Evolutionary conservation across 805 yeast species (phyloP).

Genomic region (Blastobotrys parvus): DNA sequence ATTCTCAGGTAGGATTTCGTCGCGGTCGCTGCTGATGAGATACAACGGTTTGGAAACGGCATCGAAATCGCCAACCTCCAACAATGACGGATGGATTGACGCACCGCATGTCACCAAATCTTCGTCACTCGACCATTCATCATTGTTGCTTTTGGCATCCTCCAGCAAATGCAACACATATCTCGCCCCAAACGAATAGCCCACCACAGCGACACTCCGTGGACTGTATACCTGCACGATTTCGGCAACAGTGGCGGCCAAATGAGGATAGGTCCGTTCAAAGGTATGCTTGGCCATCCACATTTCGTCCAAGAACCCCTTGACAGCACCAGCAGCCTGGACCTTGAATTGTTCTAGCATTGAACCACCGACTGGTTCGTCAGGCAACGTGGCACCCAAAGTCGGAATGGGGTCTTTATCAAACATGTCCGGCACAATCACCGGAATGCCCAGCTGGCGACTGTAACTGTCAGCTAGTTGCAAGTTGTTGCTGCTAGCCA

Average conservation of each 20-base stretch:
- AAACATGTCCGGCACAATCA: constrained; percentile 27
- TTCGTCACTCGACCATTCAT: constrained; percentile 20
- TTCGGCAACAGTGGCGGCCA: constrained; percentile 21
- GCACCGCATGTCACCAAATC: constrained; percentile 23
- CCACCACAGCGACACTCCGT: constrained; percentile 22
- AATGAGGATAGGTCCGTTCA: constrained; percentile 23
- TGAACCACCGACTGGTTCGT: neutral
- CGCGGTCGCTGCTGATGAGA: constrained; percentile 18
- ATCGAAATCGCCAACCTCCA: constrained; percentile 20
- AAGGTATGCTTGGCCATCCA: constrained; percentile 29
- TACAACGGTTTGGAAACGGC: constrained; percentile 23
- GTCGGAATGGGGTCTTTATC: constrained; percentile 23
- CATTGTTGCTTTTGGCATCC: constrained; percentile 10
- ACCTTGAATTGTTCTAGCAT: constrained; percentile 14
- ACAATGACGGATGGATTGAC: constrained; percentile 25
- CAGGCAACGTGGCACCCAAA: constrained; percentile 14
- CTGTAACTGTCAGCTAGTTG: constrained; percentile 25
- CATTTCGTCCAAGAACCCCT: constrained; percentile 29
- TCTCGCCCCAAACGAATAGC: constrained; percentile 28
- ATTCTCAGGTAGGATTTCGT: constrained; percentile 21
- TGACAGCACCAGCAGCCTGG: constrained; percentile 20
- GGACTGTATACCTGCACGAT: constrained; percentile 24
- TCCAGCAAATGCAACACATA: constrained; percentile 25
- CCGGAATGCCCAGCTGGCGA: constrained; percentile 19
- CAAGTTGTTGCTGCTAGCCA: constrained; percentile 23